phyloP scores from a whole-genome alignment of 1,284 basidiomycete species.

The Exsudoporus floridanus region DNA sequence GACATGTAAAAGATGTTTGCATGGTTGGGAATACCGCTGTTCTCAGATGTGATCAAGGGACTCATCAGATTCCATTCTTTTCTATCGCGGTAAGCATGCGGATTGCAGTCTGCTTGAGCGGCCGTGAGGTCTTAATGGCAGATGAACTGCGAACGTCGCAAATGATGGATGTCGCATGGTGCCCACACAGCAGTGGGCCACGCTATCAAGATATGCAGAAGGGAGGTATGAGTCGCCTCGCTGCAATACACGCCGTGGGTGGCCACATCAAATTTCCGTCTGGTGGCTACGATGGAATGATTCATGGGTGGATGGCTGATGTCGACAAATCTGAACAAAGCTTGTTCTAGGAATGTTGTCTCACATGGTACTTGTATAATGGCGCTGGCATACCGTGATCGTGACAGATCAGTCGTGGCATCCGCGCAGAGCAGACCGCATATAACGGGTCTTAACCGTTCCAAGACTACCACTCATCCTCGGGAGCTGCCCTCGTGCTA shows the following conservation, averaged over 20 bases:
- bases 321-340: conserved; percentile 19
- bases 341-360: conserved; percentile 30
- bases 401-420: conserved; percentile 37
- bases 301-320: conserved; percentile 40
- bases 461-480: conserved; percentile 25
- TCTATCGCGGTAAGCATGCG: conserved; percentile 34
- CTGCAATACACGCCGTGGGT: conserved; percentile 34
- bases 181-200: conserved; percentile 30
- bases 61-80: conserved; percentile 44
- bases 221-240: conserved; percentile 42
- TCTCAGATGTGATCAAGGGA: conserved; percentile 44
- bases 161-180: conserved; percentile 31
- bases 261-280: conserved; percentile 42
- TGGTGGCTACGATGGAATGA: conserved; percentile 45
- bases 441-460: conserved; percentile 36
- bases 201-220: conserved; percentile 27
- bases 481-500: too few species aligned
- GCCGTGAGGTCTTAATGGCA: conserved; percentile 17
- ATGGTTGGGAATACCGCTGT: conserved; percentile 43
- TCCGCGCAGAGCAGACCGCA: conserved; percentile 36
- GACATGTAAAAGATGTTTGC: conserved; percentile 45
- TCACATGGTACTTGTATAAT: conserved; percentile 35
- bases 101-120: conserved; percentile 21
- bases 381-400: conserved; percentile 38
- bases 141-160: conserved; percentile 28